Percentiles rank a stretch among this genome's conserved stretches.
phyloP scores from a whole-genome alignment of 164 flowering plant species.

The Amborella trichopoda region DNA sequence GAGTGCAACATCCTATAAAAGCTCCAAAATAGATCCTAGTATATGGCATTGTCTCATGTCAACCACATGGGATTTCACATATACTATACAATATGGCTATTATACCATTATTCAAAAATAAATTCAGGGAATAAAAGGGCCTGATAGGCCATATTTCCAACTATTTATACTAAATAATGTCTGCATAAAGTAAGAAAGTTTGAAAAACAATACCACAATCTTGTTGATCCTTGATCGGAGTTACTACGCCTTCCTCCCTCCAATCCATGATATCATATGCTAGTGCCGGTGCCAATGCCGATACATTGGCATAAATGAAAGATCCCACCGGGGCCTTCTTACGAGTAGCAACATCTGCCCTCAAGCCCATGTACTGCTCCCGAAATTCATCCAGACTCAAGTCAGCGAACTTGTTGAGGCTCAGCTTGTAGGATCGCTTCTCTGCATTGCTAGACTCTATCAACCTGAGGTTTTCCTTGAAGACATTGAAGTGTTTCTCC shows the following conservation, averaged over 20 bases:
- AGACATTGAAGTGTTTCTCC: conserved; percentile 15
- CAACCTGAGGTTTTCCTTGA: conserved; percentile 17
- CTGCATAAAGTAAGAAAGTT: not conserved
- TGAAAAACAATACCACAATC: not conserved
- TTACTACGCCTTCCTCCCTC: not conserved
- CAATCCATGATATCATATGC: not conserved
- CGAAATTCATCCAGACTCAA: conserved; percentile 19
- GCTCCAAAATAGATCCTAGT: too few relatives aligned
- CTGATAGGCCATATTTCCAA: too few relatives aligned
- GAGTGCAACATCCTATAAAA: too few relatives aligned
- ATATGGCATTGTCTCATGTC: too few relatives aligned
- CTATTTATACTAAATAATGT: not conserved
- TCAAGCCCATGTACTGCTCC: conserved; percentile 10
- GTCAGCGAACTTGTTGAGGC: conserved; percentile 19
- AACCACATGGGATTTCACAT: too few relatives aligned
- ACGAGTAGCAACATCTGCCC: not conserved
- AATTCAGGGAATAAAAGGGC: too few relatives aligned
- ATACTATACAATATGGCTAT: too few relatives aligned
- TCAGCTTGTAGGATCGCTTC: conserved; percentile 11
- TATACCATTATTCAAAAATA: too few relatives aligned
- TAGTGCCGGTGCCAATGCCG: too few relatives aligned
- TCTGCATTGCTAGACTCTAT: conserved; percentile 11
- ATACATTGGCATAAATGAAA: not conserved
- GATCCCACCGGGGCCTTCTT: not conserved
- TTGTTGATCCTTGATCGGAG: not conserved